Evolutionary conservation across 257 asterid species (phyloP), one percentile per base, ranked within the genome.

Genomic region (Capsicum rhomboideum): DNA sequence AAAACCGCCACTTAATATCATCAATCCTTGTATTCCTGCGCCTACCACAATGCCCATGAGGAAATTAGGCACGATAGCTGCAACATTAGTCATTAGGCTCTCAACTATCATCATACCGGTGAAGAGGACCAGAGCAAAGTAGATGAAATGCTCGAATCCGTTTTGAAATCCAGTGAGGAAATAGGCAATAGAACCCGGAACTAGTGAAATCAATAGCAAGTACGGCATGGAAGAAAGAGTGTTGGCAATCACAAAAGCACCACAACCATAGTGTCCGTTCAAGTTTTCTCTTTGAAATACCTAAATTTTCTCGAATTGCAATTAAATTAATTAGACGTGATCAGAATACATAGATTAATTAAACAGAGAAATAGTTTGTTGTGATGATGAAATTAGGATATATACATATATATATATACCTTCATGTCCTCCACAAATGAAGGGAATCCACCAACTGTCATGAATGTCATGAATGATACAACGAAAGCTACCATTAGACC

Each of bases 341-440:
- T 6, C 37, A 34, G 37, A 8, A n/a, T 21, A 21, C n/a, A 37
- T 16, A 34, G 4, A 34, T 2, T 34, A 34, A n/a, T n/a, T 13
- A 34, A 46, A 4, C 7, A 14, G 0, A 50, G 7, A 42, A 49
- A 13, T 54, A 4, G 29, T 16, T 68, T 11, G 29, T 23, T 64
- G 26, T 12, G 37, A 6, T 23, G 46, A 56, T 28, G 16, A 7
- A 40, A 31, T 10, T 11, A n/a, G 0, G 2, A 21, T 29, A 23
- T 23, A 61, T 17, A n/a, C n/a, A n/a, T n/a, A n/a, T n/a, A n/a
- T n/a, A n/a, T n/a, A n/a, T n/a, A 20, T 54, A 90, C 91, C 89
- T 91, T 91, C 93, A 91, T 91, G 44, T 91, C 93, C 82, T 91
- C 93, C 29, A 88, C 90, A 40, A 91, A 88, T n/a, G 94, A 91